Conservation (phyloP, 495 filamentous ascomycete genomes). For the Talaromyces borbonicus region DNA sequence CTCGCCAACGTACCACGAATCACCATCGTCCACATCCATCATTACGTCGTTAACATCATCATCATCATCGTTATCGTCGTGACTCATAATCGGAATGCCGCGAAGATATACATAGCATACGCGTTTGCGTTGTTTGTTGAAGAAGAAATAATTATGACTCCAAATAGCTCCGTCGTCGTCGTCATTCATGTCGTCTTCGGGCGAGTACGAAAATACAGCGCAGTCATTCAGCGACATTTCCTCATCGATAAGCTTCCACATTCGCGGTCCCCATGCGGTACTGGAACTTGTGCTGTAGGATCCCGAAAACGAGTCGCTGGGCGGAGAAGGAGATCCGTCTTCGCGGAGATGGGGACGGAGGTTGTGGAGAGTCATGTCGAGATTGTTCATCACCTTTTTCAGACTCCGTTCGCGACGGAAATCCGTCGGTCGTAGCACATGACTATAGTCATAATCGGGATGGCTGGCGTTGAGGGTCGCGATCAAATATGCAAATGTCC, state of each 20-base stretch:
- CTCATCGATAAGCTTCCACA: conserved; percentile 85
- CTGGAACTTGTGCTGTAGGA: conserved; percentile 31
- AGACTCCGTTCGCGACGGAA: conserved; percentile 73
- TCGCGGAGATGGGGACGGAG: conserved; percentile 55
- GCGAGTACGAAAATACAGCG: conserved; percentile 73
- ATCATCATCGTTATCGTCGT: conserved; percentile 27
- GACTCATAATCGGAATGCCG: conserved; percentile 72
- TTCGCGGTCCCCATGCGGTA: conserved; percentile 64
- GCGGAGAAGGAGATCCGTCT: conserved; percentile 35
- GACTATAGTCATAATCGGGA: conserved; percentile 94
- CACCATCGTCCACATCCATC: too few species aligned
- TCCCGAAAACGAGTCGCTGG: conserved; percentile 33
- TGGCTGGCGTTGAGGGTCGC: conserved; percentile 96
- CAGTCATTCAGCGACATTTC: conserved; percentile 87
- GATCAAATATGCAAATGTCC: conserved; percentile 91
- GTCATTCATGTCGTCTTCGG: conserved; percentile 75
- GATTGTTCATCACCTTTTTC: conserved; percentile 65
- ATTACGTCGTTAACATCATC: too few species aligned
- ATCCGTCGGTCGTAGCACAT: conserved; percentile 76
- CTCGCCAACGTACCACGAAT: too few species aligned
- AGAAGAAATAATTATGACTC: conserved; percentile 95
- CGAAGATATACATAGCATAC: conserved; percentile 89
- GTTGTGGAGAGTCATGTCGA: conserved; percentile 78
- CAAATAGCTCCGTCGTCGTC: conserved; percentile 88
- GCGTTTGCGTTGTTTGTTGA: conserved; percentile 86